A percentile compares a stretch with the other conserved stretches of the same genome.
These are phyloP conservation scores for Nidula niveotomentosa DNA, from an alignment of 1,284 basidiomycete species.

Conservation along the genomic window DNA sequence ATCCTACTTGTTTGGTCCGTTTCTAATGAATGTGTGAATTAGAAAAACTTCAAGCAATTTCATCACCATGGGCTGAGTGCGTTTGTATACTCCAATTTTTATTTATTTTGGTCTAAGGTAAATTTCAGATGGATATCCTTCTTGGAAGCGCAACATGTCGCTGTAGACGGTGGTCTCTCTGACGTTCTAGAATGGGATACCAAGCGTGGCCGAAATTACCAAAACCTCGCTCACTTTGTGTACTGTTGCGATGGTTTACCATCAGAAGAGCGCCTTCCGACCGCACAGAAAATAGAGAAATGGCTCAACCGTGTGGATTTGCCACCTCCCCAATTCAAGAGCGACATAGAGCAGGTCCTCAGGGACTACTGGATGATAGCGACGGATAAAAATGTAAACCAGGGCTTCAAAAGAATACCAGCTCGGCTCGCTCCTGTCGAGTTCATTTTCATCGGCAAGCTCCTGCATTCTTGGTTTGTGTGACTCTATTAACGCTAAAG, in stretches of 20 bases:
- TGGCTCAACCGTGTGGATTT: slow-evolving; percentile 50
- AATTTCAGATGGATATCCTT: slow-evolving; percentile 44
- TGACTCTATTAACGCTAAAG: neutral
- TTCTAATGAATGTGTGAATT: neutral
- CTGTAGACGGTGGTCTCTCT: slow-evolving; percentile 50
- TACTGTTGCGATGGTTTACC: slow-evolving; percentile 58
- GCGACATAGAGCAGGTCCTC: slow-evolving; percentile 47
- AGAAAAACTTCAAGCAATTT: slow-evolving; percentile 75
- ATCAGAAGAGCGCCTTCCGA: slow-evolving; percentile 46
- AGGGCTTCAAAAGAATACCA: slow-evolving; percentile 47
- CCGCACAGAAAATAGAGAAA: slow-evolving; percentile 51
- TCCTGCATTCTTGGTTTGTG: neutral
- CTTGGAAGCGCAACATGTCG: slow-evolving; percentile 51
- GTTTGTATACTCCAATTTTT: slow-evolving; percentile 7
- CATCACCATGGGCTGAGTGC: slow-evolving; percentile 58
- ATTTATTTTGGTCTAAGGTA: neutral
- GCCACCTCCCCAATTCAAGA: slow-evolving; percentile 46
- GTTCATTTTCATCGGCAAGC: slow-evolving; percentile 70
- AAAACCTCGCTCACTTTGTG: slow-evolving; percentile 63
- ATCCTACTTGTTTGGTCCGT: neutral
- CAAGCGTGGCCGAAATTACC: slow-evolving; percentile 68
- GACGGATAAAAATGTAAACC: slow-evolving; percentile 28
- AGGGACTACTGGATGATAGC: slow-evolving; percentile 57
- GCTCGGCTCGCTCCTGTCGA: slow-evolving; percentile 71
- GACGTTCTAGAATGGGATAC: slow-evolving; percentile 56